Evolutionary conservation across 768 basidiomycete species (phyloP).

Genomic region (Trametes maxima): DNA sequence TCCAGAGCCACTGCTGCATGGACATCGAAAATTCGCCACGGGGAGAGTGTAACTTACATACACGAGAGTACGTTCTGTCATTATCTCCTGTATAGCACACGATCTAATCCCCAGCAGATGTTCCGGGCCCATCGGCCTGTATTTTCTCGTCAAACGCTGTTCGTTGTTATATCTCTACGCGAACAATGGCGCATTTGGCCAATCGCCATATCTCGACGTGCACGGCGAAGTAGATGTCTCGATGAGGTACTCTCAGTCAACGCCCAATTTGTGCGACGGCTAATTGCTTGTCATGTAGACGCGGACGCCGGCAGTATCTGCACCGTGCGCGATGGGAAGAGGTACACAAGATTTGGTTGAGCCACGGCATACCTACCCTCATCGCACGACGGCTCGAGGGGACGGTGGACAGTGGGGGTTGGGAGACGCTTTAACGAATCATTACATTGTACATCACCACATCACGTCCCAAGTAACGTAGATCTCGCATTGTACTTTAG

Average conservation of each 20-base stretch:
- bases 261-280: background rate
- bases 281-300: conserved; percentile 45
- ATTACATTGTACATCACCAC: conserved; percentile 1
- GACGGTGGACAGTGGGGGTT: conserved; percentile 87
- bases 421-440: conserved; percentile 71
- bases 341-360: conserved; percentile 86
- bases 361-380: conserved; percentile 85
- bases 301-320: conserved; percentile 86
- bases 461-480: background rate
- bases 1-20: conserved; percentile 90
- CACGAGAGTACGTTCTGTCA: conserved; percentile 75
- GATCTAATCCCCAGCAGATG: conserved; percentile 55
- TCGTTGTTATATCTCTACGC: conserved; percentile 87
- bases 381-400: conserved; percentile 90
- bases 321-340: conserved; percentile 90
- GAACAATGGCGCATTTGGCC: conserved; percentile 84
- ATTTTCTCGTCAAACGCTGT: conserved; percentile 91
- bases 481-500: conserved; percentile 5
- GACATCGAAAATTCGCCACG: conserved; percentile 65
- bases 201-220: conserved; percentile 89
- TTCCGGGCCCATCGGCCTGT: conserved; percentile 86
- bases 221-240: conserved; percentile 94
- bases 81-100: background rate
- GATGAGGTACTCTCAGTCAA: conserved; percentile 65
- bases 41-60: conserved; percentile 96